These are phyloP conservation scores for Alternaria conjuncta DNA, from an alignment of 2,329 filamentous ascomycete species.

Conservation along the genomic window DNA sequence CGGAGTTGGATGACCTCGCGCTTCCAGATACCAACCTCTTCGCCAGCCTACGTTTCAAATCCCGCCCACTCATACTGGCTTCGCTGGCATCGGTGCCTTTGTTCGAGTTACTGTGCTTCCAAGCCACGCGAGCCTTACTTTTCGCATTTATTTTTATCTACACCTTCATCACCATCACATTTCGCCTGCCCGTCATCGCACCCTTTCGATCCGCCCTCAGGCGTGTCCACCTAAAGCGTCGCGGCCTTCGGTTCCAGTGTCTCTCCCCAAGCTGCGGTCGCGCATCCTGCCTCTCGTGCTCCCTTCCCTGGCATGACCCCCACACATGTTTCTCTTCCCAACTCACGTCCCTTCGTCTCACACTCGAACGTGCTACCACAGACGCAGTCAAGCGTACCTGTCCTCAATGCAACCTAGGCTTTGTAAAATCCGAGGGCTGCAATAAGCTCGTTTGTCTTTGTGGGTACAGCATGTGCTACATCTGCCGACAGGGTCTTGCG, in stretches of 20 bases:
- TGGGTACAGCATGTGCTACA: constrained; percentile 97
- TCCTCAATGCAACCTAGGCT: constrained; percentile 86
- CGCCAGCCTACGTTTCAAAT: constrained; percentile 29
- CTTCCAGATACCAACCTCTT: constrained; percentile 35
- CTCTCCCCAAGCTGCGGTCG: constrained; percentile 71
- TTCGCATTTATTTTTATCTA: constrained; percentile 58
- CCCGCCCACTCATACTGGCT: constrained; percentile 40
- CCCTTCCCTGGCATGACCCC: constrained; percentile 83
- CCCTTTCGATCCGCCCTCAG: constrained; percentile 66
- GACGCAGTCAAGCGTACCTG: constrained; percentile 94
- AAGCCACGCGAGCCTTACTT: constrained; percentile 59
- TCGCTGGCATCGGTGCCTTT: constrained; percentile 38
- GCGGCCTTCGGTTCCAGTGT: constrained; percentile 80
- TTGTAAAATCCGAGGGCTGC: constrained; percentile 92
- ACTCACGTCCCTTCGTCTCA: constrained; percentile 77
- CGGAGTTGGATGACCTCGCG: constrained; percentile 72
- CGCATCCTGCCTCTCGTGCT: constrained; percentile 80
- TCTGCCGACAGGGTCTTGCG: constrained; percentile 73
- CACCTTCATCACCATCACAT: constrained; percentile 25
- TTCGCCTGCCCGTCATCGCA: constrained; percentile 34
- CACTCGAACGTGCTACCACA: constrained; percentile 91
- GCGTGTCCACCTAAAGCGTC: constrained; percentile 72
- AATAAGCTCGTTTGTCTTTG: constrained; percentile 97
- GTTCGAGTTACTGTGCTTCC: constrained; percentile 39
- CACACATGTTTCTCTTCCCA: constrained; percentile 86